A percentile compares a stretch with the other conserved stretches of the same genome.
These are phyloP conservation scores for Botrytis deweyae DNA, from an alignment of 2,329 filamentous ascomycete genomes.

Conservation along the genomic window DNA sequence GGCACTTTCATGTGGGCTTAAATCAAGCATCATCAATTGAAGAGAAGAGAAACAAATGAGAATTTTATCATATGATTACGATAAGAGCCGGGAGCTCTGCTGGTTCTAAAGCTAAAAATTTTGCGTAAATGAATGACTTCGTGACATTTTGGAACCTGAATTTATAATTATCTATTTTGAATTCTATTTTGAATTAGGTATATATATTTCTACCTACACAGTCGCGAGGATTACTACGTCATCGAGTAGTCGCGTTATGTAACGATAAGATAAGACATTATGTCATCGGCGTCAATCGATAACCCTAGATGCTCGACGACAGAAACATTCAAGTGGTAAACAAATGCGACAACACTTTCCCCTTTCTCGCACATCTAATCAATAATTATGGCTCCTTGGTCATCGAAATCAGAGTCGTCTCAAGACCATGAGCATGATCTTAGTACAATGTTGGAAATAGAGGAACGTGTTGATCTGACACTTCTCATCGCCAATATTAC, in stretches of 20 bases:
- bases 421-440: constrained; percentile 35
- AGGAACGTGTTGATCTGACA: constrained; percentile 47
- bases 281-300: constrained; percentile 16
- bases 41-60: not conserved
- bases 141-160: not conserved
- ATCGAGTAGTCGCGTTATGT: not conserved
- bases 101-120: not conserved
- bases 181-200: not conserved
- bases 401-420: constrained; percentile 7
- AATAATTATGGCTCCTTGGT: constrained; percentile 30
- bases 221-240: not conserved
- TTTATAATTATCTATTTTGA: not conserved
- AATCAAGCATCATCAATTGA: not conserved
- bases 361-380: not conserved
- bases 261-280: constrained; percentile 15
- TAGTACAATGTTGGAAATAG: constrained; percentile 34
- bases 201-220: not conserved
- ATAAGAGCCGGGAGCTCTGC: not conserved
- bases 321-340: not conserved
- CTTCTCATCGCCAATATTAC: constrained; percentile 52
- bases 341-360: not conserved
- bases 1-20: not conserved
- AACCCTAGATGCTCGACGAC: not conserved
- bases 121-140: not conserved
- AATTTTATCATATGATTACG: not conserved